Evolutionary conservation across 768 basidiomycete genomes (phyloP), one percentile per base, ranked within the genome.

Genomic region (Strobilomyces dryophilus): DNA sequence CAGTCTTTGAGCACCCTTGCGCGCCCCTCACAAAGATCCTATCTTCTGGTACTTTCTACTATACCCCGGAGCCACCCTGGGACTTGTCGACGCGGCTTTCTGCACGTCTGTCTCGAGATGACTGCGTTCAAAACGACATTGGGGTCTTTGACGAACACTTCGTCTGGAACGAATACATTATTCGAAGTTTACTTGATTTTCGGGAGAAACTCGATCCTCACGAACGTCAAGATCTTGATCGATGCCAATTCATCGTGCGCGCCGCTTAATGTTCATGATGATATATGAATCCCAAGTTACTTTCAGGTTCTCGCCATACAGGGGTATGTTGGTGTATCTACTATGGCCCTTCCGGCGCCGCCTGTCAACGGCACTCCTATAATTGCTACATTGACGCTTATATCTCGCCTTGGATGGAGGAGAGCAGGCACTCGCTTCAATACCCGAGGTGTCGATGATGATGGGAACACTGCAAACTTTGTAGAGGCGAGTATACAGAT

Each of bases 391-490:
- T 68, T 97, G 20, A 82, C 85, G 5, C 72, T 99, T 52, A 87
- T 98, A 46, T 92, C 89, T 12, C 78, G 97, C 37, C 77, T 98
- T 5, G 87, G 94, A 10, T 95, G 91, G 86, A 95, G 92, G 72
- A 80, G 95, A 58, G 95, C 97, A 24, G 97, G 97, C 4, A 98
- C 97, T 18, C 83, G 97, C 36, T 99, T 98, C 74, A 98, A 97
- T 67, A 94, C 94, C 12, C 81, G 95, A 53, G 95, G 95, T 2
- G 89, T 98, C 10, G 95, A 98, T 64, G 95, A 97, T 66, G 90
- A 94, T 58, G 93, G 95, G 35, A 85, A 94, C 65, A 88, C 87
- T 29, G 95, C 95, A 31, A 98, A 98, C 65, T 98, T 97, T 69
- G 95, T 95, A 8, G 97, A 99, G 81, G 92, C 85, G 60, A 49